These are phyloP conservation scores for Neurospora tetrasperma DNA, from an alignment of 495 filamentous ascomycete species.

Conservation along the genomic window DNA sequence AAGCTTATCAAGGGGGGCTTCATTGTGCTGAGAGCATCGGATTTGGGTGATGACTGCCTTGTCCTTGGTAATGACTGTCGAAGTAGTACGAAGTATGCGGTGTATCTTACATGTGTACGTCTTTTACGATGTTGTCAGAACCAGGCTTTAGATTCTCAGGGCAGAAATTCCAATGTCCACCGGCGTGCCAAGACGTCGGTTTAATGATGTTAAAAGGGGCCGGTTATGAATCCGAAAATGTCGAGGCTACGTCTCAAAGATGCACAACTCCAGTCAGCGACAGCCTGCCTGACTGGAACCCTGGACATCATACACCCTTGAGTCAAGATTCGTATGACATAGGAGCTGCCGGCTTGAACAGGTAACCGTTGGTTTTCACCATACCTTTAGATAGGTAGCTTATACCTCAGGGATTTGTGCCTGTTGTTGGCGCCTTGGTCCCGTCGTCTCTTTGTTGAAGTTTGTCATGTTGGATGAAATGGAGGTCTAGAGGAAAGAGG, in stretches of 20 bases:
- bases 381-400: neutral
- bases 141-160: neutral
- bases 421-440: neutral
- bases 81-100: neutral
- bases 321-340: neutral
- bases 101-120: neutral
- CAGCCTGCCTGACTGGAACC: neutral
- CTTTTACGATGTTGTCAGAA: neutral
- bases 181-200: conserved; percentile 12
- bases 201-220: conserved; percentile 5
- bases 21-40: neutral
- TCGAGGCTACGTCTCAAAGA: conserved; percentile 19
- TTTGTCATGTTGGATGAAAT: neutral
- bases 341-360: neutral
- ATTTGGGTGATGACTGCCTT: neutral
- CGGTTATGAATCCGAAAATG: neutral
- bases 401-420: neutral
- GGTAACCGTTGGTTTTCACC: neutral
- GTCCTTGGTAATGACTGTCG: neutral
- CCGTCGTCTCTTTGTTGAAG: neutral
- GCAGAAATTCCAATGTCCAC: neutral
- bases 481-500: neutral
- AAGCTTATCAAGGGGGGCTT: neutral
- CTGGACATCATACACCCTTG: neutral
- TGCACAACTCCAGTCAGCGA: conserved; percentile 7